A percentile compares a stretch with the other conserved stretches of the same genome.
phyloP scores from a whole-genome alignment of 2,329 filamentous ascomycete species.

The Sclerotinia glacialis region DNA sequence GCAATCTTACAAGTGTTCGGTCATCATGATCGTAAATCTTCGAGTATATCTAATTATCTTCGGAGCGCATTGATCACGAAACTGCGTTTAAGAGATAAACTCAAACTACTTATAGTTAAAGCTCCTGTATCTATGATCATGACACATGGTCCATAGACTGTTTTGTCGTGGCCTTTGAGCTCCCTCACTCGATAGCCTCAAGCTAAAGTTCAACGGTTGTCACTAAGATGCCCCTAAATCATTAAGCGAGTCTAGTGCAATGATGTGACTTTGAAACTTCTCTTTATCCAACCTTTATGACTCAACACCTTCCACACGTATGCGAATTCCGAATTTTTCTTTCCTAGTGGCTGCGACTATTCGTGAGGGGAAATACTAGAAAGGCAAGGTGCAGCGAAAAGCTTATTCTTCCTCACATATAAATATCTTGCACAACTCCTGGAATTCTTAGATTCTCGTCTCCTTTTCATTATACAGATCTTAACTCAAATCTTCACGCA shows the following conservation, averaged over 20 bases:
- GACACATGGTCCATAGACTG: not conserved
- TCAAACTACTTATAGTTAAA: not conserved
- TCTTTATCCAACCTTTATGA: not conserved
- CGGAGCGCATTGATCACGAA: too few relatives aligned
- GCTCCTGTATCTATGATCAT: too few relatives aligned
- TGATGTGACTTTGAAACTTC: not conserved
- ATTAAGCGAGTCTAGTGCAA: not conserved
- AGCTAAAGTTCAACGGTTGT: not conserved
- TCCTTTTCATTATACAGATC: not conserved
- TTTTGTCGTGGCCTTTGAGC: not conserved
- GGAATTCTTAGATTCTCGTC: too few relatives aligned
- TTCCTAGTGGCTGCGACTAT: not conserved
- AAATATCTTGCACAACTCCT: not conserved
- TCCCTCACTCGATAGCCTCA: not conserved
- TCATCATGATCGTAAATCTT: too few relatives aligned
- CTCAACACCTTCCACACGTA: not conserved
- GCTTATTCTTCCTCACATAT: not conserved
- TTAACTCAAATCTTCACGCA: not conserved
- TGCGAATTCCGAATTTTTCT: not conserved
- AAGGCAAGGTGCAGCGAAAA: not conserved
- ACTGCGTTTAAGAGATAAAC: too few relatives aligned
- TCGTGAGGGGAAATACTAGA: not conserved
- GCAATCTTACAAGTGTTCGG: too few relatives aligned
- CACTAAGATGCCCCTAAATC: not conserved
- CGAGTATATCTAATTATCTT: too few relatives aligned